Base-by-base conservation (phyloP, 495 filamentous ascomycete species). In the Tuber calosporum region DNA sequence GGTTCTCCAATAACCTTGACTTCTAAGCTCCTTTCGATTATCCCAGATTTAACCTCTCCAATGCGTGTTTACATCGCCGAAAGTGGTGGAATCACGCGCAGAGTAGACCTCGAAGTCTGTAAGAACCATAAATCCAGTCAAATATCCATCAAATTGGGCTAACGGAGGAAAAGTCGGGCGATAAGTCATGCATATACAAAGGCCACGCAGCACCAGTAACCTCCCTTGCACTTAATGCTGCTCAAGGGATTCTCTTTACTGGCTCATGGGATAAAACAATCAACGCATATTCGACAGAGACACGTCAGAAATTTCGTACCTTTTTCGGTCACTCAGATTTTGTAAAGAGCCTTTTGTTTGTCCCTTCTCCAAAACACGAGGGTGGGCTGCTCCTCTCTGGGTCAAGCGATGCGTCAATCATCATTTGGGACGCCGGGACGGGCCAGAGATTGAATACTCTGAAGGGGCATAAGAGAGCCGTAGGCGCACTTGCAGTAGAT, bases 261-360 rank as follows among this genome's bases (percentile, higher is more conserved):
- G 93, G 93, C 37, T 92, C 90, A 75, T 99, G 95, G 95, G 93
- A 99, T 84, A 97, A 96, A 82, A 85, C 86, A 36, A 87, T 98
- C 62, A 97, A 90, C 89, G 91, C 91, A 42, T 97, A 92, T 92
- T 86, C 90, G 76, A 84, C 89, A 45, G 78, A 83, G 30, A 88
- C 88, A 3, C 84, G 85, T 37, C 79, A 85, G 19, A 85, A 83
- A 0, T 84, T 83, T 17, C 84, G 83, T 66, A 88, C 85, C 70
- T 95, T 91, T 81, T 86, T 85, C 58, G 95, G 93, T 17, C 95
- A 99, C 81, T 85, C 88, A 0, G 95, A 99, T 81, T 99, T 99
- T 79, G 92, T 99, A 71, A 96, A 94, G 82, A 85, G 90, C 7
- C 84, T 97, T 0, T 82, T 89, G 22, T 83, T 79, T 68, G 74